Conservation (phyloP, 2,329 filamentous ascomycete species). For the Colletotrichum cordylinicola region DNA sequence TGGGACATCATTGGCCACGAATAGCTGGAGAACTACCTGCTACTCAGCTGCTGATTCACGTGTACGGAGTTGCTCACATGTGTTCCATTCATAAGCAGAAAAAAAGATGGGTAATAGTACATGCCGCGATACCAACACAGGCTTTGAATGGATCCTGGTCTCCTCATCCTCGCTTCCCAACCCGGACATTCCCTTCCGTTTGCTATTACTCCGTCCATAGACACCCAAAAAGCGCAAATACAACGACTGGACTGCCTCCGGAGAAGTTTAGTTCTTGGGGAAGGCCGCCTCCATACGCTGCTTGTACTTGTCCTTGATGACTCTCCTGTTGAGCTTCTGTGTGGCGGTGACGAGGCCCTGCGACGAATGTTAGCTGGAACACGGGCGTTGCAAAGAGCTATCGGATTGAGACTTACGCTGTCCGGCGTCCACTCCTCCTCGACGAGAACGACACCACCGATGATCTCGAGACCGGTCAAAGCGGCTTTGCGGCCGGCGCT, state of each 20-base stretch:
- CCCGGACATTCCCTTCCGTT: not conserved
- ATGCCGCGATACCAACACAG: not conserved
- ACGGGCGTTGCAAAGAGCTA: not conserved
- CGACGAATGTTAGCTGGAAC: constrained; percentile 21
- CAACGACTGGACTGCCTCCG: not conserved
- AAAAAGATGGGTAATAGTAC: not conserved
- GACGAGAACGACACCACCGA: constrained; percentile 77
- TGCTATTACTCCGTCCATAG: not conserved
- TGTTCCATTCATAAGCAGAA: not conserved
- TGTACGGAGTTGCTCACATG: not conserved
- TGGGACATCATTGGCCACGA: too few species aligned
- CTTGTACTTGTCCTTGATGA: constrained; percentile 55
- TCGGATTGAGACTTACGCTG: constrained; percentile 65
- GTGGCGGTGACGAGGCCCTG: constrained; percentile 67
- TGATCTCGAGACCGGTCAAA: constrained; percentile 73
- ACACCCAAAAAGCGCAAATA: not conserved
- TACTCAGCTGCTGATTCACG: not conserved
- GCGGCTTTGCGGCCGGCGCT: constrained; percentile 68
- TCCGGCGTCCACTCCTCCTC: constrained; percentile 90
- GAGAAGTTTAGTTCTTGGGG: constrained; percentile 21
- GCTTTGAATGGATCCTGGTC: not conserved
- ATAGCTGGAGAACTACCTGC: too few species aligned
- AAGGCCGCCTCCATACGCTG: constrained; percentile 55
- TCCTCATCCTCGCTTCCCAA: not conserved
- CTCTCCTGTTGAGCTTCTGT: constrained; percentile 63